Base-by-base conservation (phyloP, 495 filamentous ascomycete species). In the Hypoxylon rickii region DNA sequence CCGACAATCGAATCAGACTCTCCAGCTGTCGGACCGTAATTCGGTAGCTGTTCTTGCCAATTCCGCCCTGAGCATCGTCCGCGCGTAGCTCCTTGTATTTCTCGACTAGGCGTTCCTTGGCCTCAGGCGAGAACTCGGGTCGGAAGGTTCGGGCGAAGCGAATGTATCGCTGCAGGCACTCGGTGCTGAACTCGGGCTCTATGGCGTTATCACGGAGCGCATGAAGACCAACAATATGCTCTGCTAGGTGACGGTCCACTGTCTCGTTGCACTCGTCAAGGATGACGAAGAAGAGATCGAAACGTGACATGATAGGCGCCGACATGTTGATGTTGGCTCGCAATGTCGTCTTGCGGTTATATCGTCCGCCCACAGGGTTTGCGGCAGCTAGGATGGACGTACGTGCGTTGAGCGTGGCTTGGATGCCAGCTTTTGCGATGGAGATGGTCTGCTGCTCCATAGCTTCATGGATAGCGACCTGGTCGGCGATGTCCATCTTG, bases 401-500 rank as follows among this genome's bases (percentile, higher is more conserved):
- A 20, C 94, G 79, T 0, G 94, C 94, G 63, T 97, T 99, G 33
- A 99, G 85, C 0, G 94, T 99, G 2, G 94, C 96, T 69, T 99
- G 94, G 55, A 99, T 99, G 65, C 94, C 94, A 3, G 94, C 94
- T 68, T 99, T 99, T 53, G 94, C 94, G 70, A 99, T 99, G 16
- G 93, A 97, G 62, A 99, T 99, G 15, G 94, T 99, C 76, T 99
- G 94, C 75, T 99, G 94, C 81, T 99, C 94, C 94, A 99, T 99
- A 47, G 95, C 95, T 83, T 99, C 94, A 83, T 99, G 94, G 71
- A 99, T 97, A 58, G 94, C 94, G 39, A 99, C 94, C 76, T 99
- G 94, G 73, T 99, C 94, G 40, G 76, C 83, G 44, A 99, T 89
- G 66, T 99, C 94, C 94, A 99, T 99, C 76, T 97, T 99, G 79